These are phyloP conservation scores for Claviceps sp. DNA, from an alignment of 2,329 filamentous ascomycete species.

Conservation along the genomic window DNA sequence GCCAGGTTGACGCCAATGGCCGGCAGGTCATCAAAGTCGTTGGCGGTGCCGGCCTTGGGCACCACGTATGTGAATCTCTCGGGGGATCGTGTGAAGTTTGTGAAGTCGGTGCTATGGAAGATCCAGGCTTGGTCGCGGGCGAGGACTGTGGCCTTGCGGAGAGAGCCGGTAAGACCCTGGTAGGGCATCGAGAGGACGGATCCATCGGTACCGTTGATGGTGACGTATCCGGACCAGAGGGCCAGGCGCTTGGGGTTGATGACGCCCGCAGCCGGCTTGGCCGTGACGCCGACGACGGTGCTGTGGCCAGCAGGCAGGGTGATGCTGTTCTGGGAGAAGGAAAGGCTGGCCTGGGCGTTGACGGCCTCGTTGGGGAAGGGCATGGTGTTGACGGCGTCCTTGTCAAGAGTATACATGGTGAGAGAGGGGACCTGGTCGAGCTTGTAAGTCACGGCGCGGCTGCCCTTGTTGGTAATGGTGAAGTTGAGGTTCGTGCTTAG, in stretches of 20 bases:
- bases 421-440: conserved; percentile 34
- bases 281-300: conserved; percentile 31
- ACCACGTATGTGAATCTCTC: conserved; percentile 25
- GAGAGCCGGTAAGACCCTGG: conserved; percentile 22
- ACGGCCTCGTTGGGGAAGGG: conserved; percentile 32
- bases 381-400: conserved; percentile 21
- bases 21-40: conserved; percentile 6
- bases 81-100: conserved; percentile 8
- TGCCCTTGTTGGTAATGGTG: conserved; percentile 40
- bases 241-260: conserved; percentile 23
- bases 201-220: conserved; percentile 26
- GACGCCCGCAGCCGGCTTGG: conserved; percentile 24
- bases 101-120: conserved; percentile 16
- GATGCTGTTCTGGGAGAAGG: conserved; percentile 28
- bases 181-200: conserved; percentile 25
- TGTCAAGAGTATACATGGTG: conserved; percentile 36
- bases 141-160: conserved; percentile 14
- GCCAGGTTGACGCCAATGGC: conserved; percentile 18
- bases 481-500: conserved; percentile 35
- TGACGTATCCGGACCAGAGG: conserved; percentile 29
- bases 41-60: conserved; percentile 22
- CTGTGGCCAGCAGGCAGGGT: conserved; percentile 28
- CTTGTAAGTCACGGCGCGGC: conserved; percentile 34
- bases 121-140: conserved; percentile 12
- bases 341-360: conserved; percentile 26